Evolutionary conservation across 768 basidiomycete species (phyloP), one percentile per base, ranked within the genome.

Genomic region (Serendipita sp.): DNA sequence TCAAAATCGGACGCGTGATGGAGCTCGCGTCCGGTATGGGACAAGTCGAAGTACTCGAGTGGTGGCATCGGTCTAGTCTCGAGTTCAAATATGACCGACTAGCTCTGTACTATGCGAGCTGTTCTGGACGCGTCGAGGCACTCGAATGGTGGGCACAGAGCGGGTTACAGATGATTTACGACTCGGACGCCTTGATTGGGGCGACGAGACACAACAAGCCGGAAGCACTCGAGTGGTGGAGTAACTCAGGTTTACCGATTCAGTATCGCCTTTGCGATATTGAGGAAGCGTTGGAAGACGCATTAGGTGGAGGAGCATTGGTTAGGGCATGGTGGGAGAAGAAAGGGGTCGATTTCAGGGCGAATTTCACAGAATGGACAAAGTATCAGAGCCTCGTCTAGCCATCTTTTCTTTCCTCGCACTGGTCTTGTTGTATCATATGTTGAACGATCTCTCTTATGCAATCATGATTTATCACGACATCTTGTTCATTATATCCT

Each of bases 241-340:
- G 88, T 67, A 81, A 81, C 70, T 86, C 82, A 46, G 86, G 86
- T 4, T 76, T 92, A 60, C 80, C 86, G 2, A 83, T 92, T 65
- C 87, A 88, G 70, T 94, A 91, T 74, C 82, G 91, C 63, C 84
- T 91, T 81, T 92, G 91, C 71, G 91, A 94, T 72, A 84, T 94
- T 60, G 91, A 94, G 71, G 91, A 92, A 76, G 91, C 91, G 2
- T 73, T 93, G 69, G 91, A 92, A 72, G 91, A 93, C 68, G 85
- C 88, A 0, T 86, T 89, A 62, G 85, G 85, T 5, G 86, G 85
- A n/a, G 88, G 89, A 11, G 81, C 85, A 67, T 81, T 77, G 54
- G 88, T 85, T 10, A 79, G 88, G 70, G 76, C 76, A 64, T 93
- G 90, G 90, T 93, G 90, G 90, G 81, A 78, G 71, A 73, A 74